These are phyloP conservation scores for Cladophialophora bantiana DNA, from an alignment of 2,329 filamentous ascomycete genomes.

Conservation along the genomic window DNA sequence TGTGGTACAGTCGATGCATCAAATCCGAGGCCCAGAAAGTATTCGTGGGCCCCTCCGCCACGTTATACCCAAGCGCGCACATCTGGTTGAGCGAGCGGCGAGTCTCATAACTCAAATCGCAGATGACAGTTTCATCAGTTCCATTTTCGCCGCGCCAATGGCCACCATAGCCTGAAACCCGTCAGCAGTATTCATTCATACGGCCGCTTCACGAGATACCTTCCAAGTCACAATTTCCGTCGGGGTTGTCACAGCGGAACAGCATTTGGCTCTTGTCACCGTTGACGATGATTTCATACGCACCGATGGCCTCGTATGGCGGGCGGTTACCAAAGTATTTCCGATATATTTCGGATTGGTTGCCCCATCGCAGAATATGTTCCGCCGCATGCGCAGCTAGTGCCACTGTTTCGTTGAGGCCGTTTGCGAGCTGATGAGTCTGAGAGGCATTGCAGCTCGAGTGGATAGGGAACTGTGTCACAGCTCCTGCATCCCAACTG, in stretches of 20 bases:
- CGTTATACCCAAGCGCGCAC: constrained; percentile 69
- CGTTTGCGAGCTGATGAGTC: constrained; percentile 61
- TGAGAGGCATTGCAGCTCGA: constrained; percentile 71
- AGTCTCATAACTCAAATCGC: constrained; percentile 65
- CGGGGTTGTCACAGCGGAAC: constrained; percentile 73
- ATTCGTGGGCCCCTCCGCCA: constrained; percentile 63
- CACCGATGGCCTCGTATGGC: constrained; percentile 66
- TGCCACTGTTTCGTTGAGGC: constrained; percentile 64
- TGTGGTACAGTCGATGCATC: constrained; percentile 70
- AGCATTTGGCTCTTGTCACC: constrained; percentile 64
- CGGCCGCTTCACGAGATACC: constrained; percentile 45
- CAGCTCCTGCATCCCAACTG: constrained; percentile 46
- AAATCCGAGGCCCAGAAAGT: constrained; percentile 72
- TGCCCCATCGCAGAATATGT: constrained; percentile 60
- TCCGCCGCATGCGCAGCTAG: constrained; percentile 68
- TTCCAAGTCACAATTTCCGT: constrained; percentile 66
- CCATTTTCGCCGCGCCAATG: constrained; percentile 73
- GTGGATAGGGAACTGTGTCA: constrained; percentile 62
- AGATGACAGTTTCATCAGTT: constrained; percentile 73
- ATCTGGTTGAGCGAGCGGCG: constrained; percentile 65
- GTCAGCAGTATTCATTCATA: constrained; percentile 17
- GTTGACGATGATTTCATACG: constrained; percentile 66
- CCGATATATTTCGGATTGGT: constrained; percentile 64
- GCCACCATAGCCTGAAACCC: constrained; percentile 66
- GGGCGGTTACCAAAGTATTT: constrained; percentile 72